Base-by-base conservation (phyloP, 345 rosid genomes). In the Lepidium sativum region DNA sequence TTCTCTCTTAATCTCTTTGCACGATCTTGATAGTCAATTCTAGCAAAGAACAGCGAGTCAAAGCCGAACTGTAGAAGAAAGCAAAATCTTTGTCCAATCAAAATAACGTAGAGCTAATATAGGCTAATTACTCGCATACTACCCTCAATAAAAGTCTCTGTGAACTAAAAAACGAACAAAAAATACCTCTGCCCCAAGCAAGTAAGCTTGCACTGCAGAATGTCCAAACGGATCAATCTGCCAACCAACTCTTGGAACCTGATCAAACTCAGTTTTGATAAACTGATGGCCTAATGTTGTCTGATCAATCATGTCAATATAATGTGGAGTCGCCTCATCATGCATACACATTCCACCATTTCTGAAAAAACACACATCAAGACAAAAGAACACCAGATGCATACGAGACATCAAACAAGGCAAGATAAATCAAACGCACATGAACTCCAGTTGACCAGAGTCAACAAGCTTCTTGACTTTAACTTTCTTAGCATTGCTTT, bases 221-320 rank as follows among this genome's bases (percentile, higher is more conserved):
- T 91, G 98, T 39, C 98, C 96, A 54, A 91, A 91, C 49, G 98
- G 98, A 62, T 91, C 98, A 13, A 91, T 91, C 75, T 91, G 96
- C 98, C 98, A 91, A 72, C 98, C 98, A n/a, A 91, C 91, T 78
- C 98, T 85, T 8, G 98, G 98, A 71, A 80, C 69, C 79, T 84
- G 86, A 69, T 80, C 88, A 61, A 91, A 91, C 74, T 82, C 89
- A 60, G 67, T 72, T 80, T 84, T 91, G 77, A 91, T 88, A 67
- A 82, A 91, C 69, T 44, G 63, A 74, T 91, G 96, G 40, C 96
- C 98, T 54, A 91, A 75, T 45, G 98, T 91, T 27, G 98, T 91
- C 83, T 91, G 92, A 83, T 91, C 98, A 77, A 91, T 83, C 88
- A 91, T 69, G 62, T 91, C 98, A 71, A 91, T 79, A 68, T 88